Evolutionary conservation across 495 filamentous ascomycete genomes (phyloP).

Genomic region (Parathielavia hyrcaniae): DNA sequence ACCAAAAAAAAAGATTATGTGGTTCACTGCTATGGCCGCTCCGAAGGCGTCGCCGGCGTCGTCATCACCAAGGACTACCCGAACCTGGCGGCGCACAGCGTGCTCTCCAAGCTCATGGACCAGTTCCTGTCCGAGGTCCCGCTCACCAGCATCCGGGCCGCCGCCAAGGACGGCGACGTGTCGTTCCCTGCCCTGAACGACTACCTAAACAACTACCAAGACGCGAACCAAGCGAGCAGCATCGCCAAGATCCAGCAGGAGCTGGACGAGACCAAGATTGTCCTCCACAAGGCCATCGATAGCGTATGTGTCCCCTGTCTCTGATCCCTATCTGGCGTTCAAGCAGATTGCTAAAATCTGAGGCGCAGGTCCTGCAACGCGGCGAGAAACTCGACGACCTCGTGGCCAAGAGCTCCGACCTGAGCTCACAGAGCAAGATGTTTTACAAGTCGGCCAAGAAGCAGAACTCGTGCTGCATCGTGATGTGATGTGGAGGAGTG

Average conservation of each 20-base stretch:
- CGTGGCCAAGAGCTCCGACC: slow-evolving; percentile 78
- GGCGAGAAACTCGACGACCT: slow-evolving; percentile 88
- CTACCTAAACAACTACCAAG: slow-evolving; percentile 83
- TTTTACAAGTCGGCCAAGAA: slow-evolving; percentile 82
- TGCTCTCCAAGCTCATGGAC: slow-evolving; percentile 86
- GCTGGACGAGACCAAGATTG: slow-evolving; percentile 96
- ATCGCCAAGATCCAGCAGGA: slow-evolving; percentile 96
- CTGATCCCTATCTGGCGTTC: neutral
- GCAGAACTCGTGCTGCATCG: slow-evolving; percentile 86
- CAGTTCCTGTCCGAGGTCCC: slow-evolving; percentile 85
- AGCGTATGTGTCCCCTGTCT: slow-evolving; percentile 38
- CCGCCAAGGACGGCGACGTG: slow-evolving; percentile 43
- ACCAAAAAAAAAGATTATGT: slow-evolving; percentile 51
- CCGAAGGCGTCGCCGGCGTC: slow-evolving; percentile 80
- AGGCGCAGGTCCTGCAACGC: slow-evolving; percentile 62
- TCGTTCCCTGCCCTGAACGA: slow-evolving; percentile 68
- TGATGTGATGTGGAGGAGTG: slow-evolving; percentile 53
- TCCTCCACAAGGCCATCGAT: slow-evolving; percentile 94
- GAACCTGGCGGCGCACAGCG: slow-evolving; percentile 81
- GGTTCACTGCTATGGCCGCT: slow-evolving; percentile 85
- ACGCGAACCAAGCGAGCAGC: slow-evolving; percentile 79
- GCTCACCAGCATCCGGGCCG: slow-evolving; percentile 54
- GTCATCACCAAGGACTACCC: slow-evolving; percentile 91
- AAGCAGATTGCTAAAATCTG: slow-evolving; percentile 4
- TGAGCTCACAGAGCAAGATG: slow-evolving; percentile 89